Base-by-base conservation (phyloP, 257 asterid genomes). In the Orobanche coerulescens region DNA sequence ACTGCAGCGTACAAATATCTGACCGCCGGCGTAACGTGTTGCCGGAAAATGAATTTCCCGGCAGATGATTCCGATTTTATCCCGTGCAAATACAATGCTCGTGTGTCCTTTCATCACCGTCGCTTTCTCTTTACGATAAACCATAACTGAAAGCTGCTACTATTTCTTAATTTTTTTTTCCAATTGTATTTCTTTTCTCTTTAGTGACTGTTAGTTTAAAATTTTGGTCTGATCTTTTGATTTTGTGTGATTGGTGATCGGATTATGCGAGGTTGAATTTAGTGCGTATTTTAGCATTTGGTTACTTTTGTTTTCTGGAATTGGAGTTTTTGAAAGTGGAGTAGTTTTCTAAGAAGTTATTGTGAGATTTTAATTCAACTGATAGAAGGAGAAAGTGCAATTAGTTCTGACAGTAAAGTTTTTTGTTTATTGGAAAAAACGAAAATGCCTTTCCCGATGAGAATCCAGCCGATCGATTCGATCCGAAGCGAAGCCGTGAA, bases 391-490 rank as follows among this genome's bases (percentile, higher is more conserved):
- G 49, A 71, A 74, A 28, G 75, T 47, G 31, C 61, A 49, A 47
- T 69, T 43, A 53, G 71, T 64, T 48, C 39, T 58, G 39, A 53
- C 67, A 48, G 54, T 65, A 40, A 46, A 62, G 62, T 42, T 16
- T 8, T 24, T 31, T 34, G 4, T 36, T 11, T 22, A 2, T 5
- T 6, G 19, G 53, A 46, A 44, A 40, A 40, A 40, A 40, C 20
- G 37, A 61, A 43, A 47, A 59, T 61, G 77, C 76, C 78, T 71
- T 75, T 72, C 65, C 85, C 83, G 72, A 84, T 84, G 93, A 88
- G 87, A 75, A 71, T 91, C 72, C 96, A 85, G 71, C 98, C 98
- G 79, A 79, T 88, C 71, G 92, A 84, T 62, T 65, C 84, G 69
- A 71, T 75, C 78, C 76, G 55, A n/a, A 68, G 26, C 64, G 89